These are phyloP conservation scores for Physcomitrium patens DNA, from an alignment of 225 moss, liverwort and hornwort species.

Conservation along the genomic window DNA sequence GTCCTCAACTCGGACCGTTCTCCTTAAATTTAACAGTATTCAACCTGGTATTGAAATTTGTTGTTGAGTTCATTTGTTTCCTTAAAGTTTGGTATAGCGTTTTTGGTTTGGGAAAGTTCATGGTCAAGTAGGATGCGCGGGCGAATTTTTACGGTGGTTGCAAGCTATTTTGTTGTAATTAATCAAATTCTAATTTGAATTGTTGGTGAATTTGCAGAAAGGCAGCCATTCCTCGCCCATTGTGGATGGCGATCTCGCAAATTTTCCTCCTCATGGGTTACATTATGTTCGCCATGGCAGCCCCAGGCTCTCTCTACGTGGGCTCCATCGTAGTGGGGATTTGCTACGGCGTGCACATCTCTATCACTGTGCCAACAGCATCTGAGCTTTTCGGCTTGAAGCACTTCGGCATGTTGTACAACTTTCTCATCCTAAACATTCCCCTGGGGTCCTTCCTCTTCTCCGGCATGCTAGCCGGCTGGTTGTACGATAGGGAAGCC, in stretches of 20 bases:
- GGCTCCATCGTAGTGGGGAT: slow-evolving; percentile 83
- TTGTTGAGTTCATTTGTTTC: too few species aligned
- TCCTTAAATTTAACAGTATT: too few species aligned
- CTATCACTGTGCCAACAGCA: slow-evolving; percentile 79
- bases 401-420: slow-evolving; percentile 80
- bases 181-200: neutral
- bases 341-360: slow-evolving; percentile 82
- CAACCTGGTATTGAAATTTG: too few species aligned
- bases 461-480: slow-evolving; percentile 84
- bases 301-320: slow-evolving; percentile 64
- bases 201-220: slow-evolving; percentile 40
- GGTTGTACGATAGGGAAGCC: slow-evolving; percentile 78
- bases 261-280: slow-evolving; percentile 74
- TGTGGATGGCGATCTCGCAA: slow-evolving; percentile 84
- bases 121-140: too few species aligned
- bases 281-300: slow-evolving; percentile 67
- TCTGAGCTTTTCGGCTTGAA: slow-evolving; percentile 90
- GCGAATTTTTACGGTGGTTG: too few species aligned
- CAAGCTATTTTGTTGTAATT: neutral
- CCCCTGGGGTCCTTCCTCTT: slow-evolving; percentile 89
- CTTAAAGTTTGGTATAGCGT: too few species aligned
- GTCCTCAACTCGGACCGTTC: too few species aligned
- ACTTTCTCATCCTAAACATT: slow-evolving; percentile 81
- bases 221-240: slow-evolving; percentile 80
- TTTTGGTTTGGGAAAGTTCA: too few species aligned